Evolutionary conservation across 768 basidiomycete genomes (phyloP).

Genomic region (Tricholoma hemisulphureum): DNA sequence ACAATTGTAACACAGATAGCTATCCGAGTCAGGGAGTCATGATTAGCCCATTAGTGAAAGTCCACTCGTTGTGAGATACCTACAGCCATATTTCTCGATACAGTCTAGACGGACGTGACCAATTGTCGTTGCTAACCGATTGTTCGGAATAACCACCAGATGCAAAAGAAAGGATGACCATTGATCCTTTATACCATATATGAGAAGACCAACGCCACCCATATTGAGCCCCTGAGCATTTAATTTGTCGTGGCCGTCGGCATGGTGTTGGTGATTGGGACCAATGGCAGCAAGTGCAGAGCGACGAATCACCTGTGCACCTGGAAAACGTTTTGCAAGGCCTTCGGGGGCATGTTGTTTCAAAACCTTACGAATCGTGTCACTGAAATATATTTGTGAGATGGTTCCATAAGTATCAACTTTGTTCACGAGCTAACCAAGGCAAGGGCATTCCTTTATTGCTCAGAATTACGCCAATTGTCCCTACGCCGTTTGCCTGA

Average conservation of each 20-base stretch:
- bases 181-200: slow-evolving; percentile 25
- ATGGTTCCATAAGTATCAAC: background rate
- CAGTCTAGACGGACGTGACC: slow-evolving; percentile 24
- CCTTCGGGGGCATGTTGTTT: slow-evolving; percentile 19
- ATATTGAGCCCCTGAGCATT: slow-evolving; percentile 23
- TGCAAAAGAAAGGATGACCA: slow-evolving; percentile 21
- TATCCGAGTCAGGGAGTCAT: background rate
- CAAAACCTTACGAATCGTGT: slow-evolving; percentile 17
- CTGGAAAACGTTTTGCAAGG: slow-evolving; percentile 18
- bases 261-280: slow-evolving; percentile 22
- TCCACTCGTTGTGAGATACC: no score
- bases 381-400: slow-evolving; percentile 7
- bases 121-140: slow-evolving; percentile 18
- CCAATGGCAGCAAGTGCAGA: slow-evolving; percentile 17
- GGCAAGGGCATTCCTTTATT: slow-evolving; percentile 16
- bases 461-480: slow-evolving; percentile 14
- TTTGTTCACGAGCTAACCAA: slow-evolving; percentile 8
- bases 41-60: background rate
- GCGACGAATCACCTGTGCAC: slow-evolving; percentile 13
- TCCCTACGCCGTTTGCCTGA: slow-evolving; percentile 16
- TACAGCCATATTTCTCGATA: slow-evolving; percentile 18
- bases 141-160: slow-evolving; percentile 22
- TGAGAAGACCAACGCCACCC: slow-evolving; percentile 22
- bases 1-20: slow-evolving; percentile 22
- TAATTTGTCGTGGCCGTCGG: slow-evolving; percentile 29